Evolutionary conservation across 1,139 yeast species (phyloP), one percentile per base, ranked within the genome.

Genomic region (Casaregolazyma lundiana): DNA sequence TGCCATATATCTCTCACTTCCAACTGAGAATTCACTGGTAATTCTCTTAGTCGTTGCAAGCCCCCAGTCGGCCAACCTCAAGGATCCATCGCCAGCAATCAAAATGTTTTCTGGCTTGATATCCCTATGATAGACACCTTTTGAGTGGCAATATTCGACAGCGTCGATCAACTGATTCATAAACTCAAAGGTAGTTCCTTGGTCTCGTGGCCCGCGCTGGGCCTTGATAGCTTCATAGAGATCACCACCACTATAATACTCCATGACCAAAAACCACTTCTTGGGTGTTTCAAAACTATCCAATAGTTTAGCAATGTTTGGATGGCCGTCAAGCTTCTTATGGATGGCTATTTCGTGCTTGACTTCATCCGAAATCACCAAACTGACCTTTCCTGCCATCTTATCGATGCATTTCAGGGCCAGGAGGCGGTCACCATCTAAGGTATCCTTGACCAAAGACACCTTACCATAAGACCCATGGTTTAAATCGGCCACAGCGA

Each of bases 1-100:
- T 0, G 97, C 96, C 98, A 92, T 92, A 66, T 92, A 92, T 51
- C 97, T 74, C 65, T 90, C 97, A 43, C 92, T 81, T 19, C 98
- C 98, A 49, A 90, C 86, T 54, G 90, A 96, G 64, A 89, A 86
- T 59, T 90, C 97, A 37, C 77, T 68, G 58, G 89, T 81, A 39
- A 68, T 68, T 45, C 70, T 69, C 24, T 75, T 70, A 15, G 84
- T 79, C 2, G 97, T 84, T 2, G 96, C 95, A 58, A 88, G 72
- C 2, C 96, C 96, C 92, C 95, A 88, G 68, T 88, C 96, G 48
- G 95, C 87, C 46, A 88, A 70, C 62, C 86, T 87, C 58, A 88
- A 81, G 24, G 83, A 72, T 59, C 86, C 92, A 50, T 83, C 82
- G 43, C 51, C 53, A 38, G 84, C 73, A 53, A 88, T 81, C 60